Evolutionary conservation across 2,329 filamentous ascomycete genomes (phyloP).

Genomic region (Thelonectria olida): DNA sequence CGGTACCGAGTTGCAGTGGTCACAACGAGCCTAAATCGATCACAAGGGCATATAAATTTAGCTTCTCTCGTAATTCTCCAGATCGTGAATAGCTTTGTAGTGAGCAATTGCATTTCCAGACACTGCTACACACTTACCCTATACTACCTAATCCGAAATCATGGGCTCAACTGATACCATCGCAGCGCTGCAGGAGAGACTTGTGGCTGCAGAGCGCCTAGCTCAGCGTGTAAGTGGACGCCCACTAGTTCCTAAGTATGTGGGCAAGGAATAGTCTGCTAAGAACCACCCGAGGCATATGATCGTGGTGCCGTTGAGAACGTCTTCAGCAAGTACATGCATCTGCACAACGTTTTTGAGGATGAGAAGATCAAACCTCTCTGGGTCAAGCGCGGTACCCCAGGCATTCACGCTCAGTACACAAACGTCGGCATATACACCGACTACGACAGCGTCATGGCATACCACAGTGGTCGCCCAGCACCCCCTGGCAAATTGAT

Average conservation of each 20-base stretch:
- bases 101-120: too few species aligned
- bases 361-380: slow-evolving; percentile 12
- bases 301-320: slow-evolving; percentile 12
- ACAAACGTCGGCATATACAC: slow-evolving; percentile 12
- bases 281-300: not conserved
- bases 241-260: too few species aligned
- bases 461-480: slow-evolving; percentile 6
- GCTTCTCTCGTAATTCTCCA: too few species aligned
- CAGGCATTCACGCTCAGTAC: slow-evolving; percentile 5
- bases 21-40: too few species aligned
- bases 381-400: slow-evolving; percentile 6
- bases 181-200: not conserved
- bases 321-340: slow-evolving; percentile 12
- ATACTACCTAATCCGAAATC: not conserved
- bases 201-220: not conserved
- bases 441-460: slow-evolving; percentile 15
- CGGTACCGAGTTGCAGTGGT: too few species aligned
- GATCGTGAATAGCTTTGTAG: too few species aligned
- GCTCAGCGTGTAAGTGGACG: not conserved
- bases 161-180: slow-evolving; percentile 5
- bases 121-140: not conserved
- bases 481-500: slow-evolving; percentile 7
- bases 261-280: too few species aligned
- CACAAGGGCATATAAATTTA: too few species aligned
- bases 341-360: slow-evolving; percentile 8